Percentiles rank a stretch among this genome's conserved stretches.
Conservation (phyloP, 2,329 filamentous ascomycete species). For the Graphilbum sp. region DNA sequence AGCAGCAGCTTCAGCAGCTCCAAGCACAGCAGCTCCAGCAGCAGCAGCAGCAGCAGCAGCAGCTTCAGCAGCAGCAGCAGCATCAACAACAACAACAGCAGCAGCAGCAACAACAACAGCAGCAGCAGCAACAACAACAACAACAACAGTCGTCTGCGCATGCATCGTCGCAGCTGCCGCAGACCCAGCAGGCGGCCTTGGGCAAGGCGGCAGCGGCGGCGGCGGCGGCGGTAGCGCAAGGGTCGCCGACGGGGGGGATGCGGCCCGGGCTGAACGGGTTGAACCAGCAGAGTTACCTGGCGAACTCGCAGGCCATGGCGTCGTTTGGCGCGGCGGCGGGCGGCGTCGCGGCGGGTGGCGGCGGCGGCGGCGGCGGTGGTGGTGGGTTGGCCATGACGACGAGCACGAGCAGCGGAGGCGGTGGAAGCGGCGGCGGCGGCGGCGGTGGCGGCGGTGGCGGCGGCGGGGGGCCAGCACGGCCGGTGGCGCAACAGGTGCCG, state of each 20-base stretch:
- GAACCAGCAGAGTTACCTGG: slow-evolving; percentile 35
- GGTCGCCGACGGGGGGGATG: slow-evolving; percentile 12
- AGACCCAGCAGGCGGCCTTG: slow-evolving; percentile 16
- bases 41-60: slow-evolving; percentile 27
- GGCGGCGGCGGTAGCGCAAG: slow-evolving; percentile 11
- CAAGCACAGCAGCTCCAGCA: slow-evolving; percentile 25
- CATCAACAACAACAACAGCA: slow-evolving; percentile 29
- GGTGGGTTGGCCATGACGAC: slow-evolving; percentile 22
- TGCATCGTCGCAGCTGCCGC: slow-evolving; percentile 14
- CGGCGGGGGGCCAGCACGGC: slow-evolving; percentile 7
- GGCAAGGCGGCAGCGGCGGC: neutral
- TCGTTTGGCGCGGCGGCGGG: slow-evolving; percentile 27
- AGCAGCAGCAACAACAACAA: slow-evolving; percentile 9
- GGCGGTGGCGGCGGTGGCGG: neutral
- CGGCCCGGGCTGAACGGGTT: slow-evolving; percentile 24
- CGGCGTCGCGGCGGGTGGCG: slow-evolving; percentile 25
- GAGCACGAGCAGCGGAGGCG: slow-evolving; percentile 17
- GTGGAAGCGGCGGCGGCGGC: neutral
- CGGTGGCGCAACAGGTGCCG: slow-evolving; percentile 25
- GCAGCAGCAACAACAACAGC: slow-evolving; percentile 28
- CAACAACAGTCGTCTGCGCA: slow-evolving; percentile 17
- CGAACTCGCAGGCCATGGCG: slow-evolving; percentile 36
- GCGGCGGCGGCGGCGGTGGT: slow-evolving; percentile 23
- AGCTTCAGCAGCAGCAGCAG: slow-evolving; percentile 23
- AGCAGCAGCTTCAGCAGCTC: slow-evolving; percentile 4